Percentiles rank a stretch among this genome's conserved stretches.
These are phyloP conservation scores for Cercospora nicotianae DNA, from an alignment of 2,329 filamentous ascomycete species.

Conservation along the genomic window DNA sequence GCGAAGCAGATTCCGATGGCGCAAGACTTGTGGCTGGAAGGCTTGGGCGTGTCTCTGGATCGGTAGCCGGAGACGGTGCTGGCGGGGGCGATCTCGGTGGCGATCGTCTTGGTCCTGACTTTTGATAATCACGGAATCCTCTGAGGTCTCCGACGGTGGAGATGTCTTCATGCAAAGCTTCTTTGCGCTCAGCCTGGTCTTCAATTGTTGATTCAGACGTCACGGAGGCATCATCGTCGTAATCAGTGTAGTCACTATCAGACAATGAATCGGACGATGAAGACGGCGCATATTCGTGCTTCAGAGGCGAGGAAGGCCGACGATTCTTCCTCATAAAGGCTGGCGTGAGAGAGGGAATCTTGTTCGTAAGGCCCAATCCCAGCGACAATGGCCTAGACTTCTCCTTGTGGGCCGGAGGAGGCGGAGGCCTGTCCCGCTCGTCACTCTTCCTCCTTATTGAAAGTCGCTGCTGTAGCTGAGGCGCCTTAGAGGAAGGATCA, in stretches of 20 bases:
- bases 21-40: slow-evolving; percentile 49
- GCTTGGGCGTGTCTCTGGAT: slow-evolving; percentile 19
- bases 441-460: slow-evolving; percentile 19
- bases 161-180: slow-evolving; percentile 21
- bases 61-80: slow-evolving; percentile 21
- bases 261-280: slow-evolving; percentile 63
- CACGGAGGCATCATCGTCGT: slow-evolving; percentile 49
- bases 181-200: slow-evolving; percentile 49
- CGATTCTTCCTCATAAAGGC: slow-evolving; percentile 54
- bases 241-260: slow-evolving; percentile 57
- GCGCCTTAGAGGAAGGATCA: slow-evolving; percentile 37
- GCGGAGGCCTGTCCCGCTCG: slow-evolving; percentile 28
- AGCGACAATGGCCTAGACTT: slow-evolving; percentile 29
- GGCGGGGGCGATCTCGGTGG: slow-evolving; percentile 25
- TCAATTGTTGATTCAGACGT: slow-evolving; percentile 57
- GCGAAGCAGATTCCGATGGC: slow-evolving; percentile 80
- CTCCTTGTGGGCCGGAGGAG: slow-evolving; percentile 35
- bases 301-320: slow-evolving; percentile 85
- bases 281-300: slow-evolving; percentile 95
- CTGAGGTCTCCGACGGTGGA: slow-evolving; percentile 37
- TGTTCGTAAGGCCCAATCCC: slow-evolving; percentile 30
- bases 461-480: slow-evolving; percentile 38
- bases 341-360: slow-evolving; percentile 39
- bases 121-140: slow-evolving; percentile 38
- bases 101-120: slow-evolving; percentile 37